Evolutionary conservation across 176 grass and related monocot genomes (phyloP).

Genomic region (Tillandsia leiboldiana): DNA sequence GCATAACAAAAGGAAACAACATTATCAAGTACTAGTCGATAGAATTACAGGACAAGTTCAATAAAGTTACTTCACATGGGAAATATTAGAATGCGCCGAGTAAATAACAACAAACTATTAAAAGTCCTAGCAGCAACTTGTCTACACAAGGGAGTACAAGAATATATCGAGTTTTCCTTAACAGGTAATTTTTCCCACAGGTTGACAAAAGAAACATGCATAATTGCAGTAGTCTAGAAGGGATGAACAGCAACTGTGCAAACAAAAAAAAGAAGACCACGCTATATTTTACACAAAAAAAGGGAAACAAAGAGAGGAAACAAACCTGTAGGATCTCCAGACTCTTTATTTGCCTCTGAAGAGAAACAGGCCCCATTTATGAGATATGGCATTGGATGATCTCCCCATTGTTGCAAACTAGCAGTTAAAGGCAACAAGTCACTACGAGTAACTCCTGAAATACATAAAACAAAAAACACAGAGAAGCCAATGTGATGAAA

Average conservation of each 20-base stretch:
- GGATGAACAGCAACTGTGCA: not conserved
- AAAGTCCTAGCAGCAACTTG: not conserved
- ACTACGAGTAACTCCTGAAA: conserved; percentile 33
- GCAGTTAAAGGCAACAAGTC: conserved; percentile 16
- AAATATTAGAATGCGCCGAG: not conserved
- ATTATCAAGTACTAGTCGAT: not conserved
- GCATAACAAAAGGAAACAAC: conserved; percentile 11
- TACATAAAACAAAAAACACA: conserved; percentile 16
- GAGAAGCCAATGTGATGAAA: conserved; percentile 11
- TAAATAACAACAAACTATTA: not conserved
- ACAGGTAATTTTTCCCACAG: too few species aligned
- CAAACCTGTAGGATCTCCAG: conserved; percentile 46
- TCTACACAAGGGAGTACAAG: not conserved
- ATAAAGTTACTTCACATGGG: conserved; percentile 9
- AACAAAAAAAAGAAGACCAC: conserved; percentile 6
- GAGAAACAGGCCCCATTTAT: conserved; percentile 33
- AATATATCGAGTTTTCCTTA: not conserved
- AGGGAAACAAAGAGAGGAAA: conserved; percentile 1
- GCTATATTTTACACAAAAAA: not conserved
- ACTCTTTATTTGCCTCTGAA: conserved; percentile 47
- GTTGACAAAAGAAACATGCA: not conserved
- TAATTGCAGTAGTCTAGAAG: not conserved
- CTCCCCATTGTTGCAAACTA: conserved; percentile 21
- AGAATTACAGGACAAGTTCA: conserved; percentile 10
- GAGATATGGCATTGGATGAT: conserved; percentile 25